Evolutionary conservation across 306 rosid species (phyloP), one percentile per base, ranked within the genome.

Genomic region (Mimosa bimucronata): DNA sequence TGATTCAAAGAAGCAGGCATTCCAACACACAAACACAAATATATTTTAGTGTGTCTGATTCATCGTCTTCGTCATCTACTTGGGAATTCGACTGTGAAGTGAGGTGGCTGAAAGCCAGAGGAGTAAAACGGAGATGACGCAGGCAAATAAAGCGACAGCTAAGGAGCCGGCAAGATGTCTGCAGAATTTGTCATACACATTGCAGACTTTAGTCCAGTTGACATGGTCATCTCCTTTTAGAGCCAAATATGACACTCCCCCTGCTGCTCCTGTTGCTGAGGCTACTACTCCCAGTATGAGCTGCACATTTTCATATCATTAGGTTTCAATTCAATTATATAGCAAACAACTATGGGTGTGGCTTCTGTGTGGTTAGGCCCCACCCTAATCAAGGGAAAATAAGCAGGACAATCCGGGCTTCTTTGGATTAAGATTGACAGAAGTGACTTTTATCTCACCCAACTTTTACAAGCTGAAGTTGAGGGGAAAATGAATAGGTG

Each of bases 201-300:
- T 66, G 77, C 98, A 94, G 15, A 92, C 81, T 80, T 94, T 86
- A n/a, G 0, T 1, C 98, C 98, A 94, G 44, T 29, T 18, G 9
- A 87, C 83, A 26, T 92, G 97, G 0, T 29, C 2, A 82, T 94
- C 89, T 15, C 98, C 98, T 74, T 92, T 95, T 57, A 88, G 84
- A 46, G 94, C 98, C 28, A 90, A 1, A 60, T 95, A 95, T 14
- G 91, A 97, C 34, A 95, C 76, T 25, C 83, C 80, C 7, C 90
- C 98, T 0, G 97, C 97, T 2, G 97, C 25, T 46, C 98, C 98
- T 0, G 90, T 87, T 69, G 97, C 98, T 2, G 98, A 90, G 30
- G 92, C 97, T 44, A 85, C 76, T 45, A 95, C 45, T 66, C 97
- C 98, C 78, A 95, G 71, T n/a, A 91, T 86, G 80, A 94, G 66